Base-by-base conservation (phyloP, 768 basidiomycete genomes). In the Leccinum boreale region DNA sequence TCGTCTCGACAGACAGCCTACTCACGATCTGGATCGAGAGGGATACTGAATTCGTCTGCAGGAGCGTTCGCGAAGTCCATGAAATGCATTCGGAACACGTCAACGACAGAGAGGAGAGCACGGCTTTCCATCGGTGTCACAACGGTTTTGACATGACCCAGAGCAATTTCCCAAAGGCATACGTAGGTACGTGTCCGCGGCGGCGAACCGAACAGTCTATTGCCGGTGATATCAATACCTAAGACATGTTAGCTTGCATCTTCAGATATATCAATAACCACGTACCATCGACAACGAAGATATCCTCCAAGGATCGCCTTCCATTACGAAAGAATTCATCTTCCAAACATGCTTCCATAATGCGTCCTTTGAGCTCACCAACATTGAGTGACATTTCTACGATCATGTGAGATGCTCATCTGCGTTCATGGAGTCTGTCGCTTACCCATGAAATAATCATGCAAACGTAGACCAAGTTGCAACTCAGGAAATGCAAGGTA, bases 381-480 rank as follows among this genome's bases (percentile, higher is more conserved):
- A 85, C 65, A 64, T 96, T 93, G 45, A 94, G 70, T 0, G 87
- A 84, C 81, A 94, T 82, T 57, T 95, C 93, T 94, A 57, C 28
- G 39, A 42, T 6, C 33, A 44, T 21, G 36, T 73, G 26, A 64
- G 56, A 55, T 31, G 17, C 29, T 17, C 8, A 55, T 58, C 23
- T 8, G 21, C 19, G 8, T 39, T 52, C 50, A 58, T 63, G 29
- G 14, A 50, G 28, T 26, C 31, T 10, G 8, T 44, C 8, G 53
- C 77, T 53, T 65, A 91, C 92, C 94, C 92, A 97, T 92, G 66
- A 84, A 92, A 67, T 85, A 87, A 66, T 95, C 94, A 60, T 94
- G 89, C 56, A 90, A 76, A 55, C 92, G 80, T 15, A 98, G 76
- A 55, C 89, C 81, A 21, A 95, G 70, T 60, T 92, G 89, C 11